A percentile compares a stretch with the other conserved stretches of the same genome.
These are phyloP conservation scores for Globisporangium recalcitrans DNA, from an alignment of 352 stramenopile species.

Conservation along the genomic window DNA sequence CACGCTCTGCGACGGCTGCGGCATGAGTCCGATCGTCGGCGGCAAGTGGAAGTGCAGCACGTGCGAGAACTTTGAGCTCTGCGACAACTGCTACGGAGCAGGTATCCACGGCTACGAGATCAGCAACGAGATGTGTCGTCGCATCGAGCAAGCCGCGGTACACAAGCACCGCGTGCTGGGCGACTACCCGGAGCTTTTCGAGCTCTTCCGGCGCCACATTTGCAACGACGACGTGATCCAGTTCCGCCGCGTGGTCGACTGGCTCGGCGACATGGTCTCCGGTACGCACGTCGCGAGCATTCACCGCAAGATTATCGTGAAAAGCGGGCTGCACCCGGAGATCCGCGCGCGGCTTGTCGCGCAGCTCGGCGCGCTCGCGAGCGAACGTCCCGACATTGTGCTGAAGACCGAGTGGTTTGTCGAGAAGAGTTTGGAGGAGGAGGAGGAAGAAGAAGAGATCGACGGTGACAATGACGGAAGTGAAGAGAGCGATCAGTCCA, in stretches of 20 bases:
- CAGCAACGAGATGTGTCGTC: constrained; percentile 62
- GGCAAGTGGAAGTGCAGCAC: constrained; percentile 72
- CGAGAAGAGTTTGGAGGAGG: constrained; percentile 34
- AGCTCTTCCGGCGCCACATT: constrained; percentile 61
- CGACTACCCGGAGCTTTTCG: constrained; percentile 64
- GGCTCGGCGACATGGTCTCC: constrained; percentile 60
- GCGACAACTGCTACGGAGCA: constrained; percentile 56
- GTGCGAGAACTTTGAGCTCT: constrained; percentile 68
- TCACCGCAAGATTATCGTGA: constrained; percentile 65
- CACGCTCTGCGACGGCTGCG: constrained; percentile 74
- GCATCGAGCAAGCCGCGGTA: constrained; percentile 50
- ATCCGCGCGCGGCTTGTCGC: constrained; percentile 60
- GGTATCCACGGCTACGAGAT: constrained; percentile 71
- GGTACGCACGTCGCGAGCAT: constrained; percentile 43
- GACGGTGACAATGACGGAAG: constrained; percentile 17
- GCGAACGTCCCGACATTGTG: constrained; percentile 48
- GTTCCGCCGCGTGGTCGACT: constrained; percentile 65
- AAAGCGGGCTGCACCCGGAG: constrained; percentile 65
- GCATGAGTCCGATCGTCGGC: constrained; percentile 70
- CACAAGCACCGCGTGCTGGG: constrained; percentile 44
- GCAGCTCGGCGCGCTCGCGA: constrained; percentile 56
- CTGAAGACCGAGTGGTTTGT: constrained; percentile 71
- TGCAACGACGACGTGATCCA: constrained; percentile 66
- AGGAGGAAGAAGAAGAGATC: constrained; percentile 19
- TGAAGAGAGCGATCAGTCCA: constrained; percentile 1